phyloP scores from a whole-genome alignment of 2,329 filamentous ascomycete genomes.

The Rosellinia necatrix region DNA sequence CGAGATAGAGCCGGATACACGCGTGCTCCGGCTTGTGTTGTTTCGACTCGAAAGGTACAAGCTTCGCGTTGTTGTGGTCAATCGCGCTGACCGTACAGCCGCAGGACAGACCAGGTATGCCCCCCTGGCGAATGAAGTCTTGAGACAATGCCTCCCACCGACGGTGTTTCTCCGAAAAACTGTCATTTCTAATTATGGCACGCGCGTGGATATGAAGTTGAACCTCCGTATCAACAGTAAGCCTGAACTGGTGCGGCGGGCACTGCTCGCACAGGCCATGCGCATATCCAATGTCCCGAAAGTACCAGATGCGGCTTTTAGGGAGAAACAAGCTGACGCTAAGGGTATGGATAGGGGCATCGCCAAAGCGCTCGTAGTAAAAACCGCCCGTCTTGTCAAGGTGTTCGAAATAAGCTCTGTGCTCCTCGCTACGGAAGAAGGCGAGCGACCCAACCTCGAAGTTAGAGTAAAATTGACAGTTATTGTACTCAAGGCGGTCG shows the following conservation, averaged over 20 bases:
- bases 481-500: slow-evolving; percentile 50
- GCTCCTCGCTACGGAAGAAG: slow-evolving; percentile 55
- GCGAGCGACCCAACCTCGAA: slow-evolving; percentile 58
- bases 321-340: slow-evolving; percentile 59
- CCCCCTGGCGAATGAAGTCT: slow-evolving; percentile 46
- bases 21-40: slow-evolving; percentile 52
- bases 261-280: slow-evolving; percentile 51
- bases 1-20: slow-evolving; percentile 52
- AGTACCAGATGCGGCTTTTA: slow-evolving; percentile 56
- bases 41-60: slow-evolving; percentile 52
- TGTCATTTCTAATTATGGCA: slow-evolving; percentile 25
- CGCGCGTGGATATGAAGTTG: slow-evolving; percentile 17
- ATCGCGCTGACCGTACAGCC: slow-evolving; percentile 50
- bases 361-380: slow-evolving; percentile 52
- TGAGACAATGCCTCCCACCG: slow-evolving; percentile 45
- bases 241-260: slow-evolving; percentile 36
- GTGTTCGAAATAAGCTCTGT: slow-evolving; percentile 54
- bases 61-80: slow-evolving; percentile 52
- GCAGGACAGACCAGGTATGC: slow-evolving; percentile 41
- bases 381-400: slow-evolving; percentile 55
- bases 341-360: slow-evolving; percentile 58
- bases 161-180: slow-evolving; percentile 40
- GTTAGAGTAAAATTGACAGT: slow-evolving; percentile 56
- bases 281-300: slow-evolving; percentile 52
- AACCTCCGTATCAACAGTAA: slow-evolving; percentile 24